Conservation (phyloP, 1,139 yeast genomes). For the Geotrichum australiense region DNA sequence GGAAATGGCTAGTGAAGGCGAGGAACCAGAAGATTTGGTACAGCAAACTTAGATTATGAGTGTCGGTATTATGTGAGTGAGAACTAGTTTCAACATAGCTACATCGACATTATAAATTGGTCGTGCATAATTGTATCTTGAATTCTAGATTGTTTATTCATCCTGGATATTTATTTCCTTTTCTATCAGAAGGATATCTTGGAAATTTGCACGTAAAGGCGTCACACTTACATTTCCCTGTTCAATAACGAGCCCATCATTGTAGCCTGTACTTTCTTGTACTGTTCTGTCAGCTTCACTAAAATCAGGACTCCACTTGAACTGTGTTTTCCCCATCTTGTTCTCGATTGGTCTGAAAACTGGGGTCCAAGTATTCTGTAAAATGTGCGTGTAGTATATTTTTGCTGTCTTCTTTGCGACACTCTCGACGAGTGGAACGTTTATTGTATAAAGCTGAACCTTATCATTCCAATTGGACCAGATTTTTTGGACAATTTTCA, state of each 20-base stretch:
- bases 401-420: constrained; percentile 48
- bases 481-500: constrained; percentile 53
- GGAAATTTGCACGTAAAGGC: constrained; percentile 72
- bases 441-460: constrained; percentile 70
- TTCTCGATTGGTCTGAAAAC: constrained; percentile 37
- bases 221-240: constrained; percentile 55
- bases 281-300: constrained; percentile 58
- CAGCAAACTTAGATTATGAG: too few species aligned
- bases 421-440: constrained; percentile 61
- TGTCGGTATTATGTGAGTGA: too few species aligned
- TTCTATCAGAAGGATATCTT: constrained; percentile 24
- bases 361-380: constrained; percentile 72
- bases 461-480: constrained; percentile 48
- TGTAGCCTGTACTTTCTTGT: constrained; percentile 41
- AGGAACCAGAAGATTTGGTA: constrained; percentile 15
- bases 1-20: constrained; percentile 67
- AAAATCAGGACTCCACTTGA: constrained; percentile 80
- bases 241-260: constrained; percentile 43
- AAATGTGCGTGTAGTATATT: constrained; percentile 65
- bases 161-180: neutral
- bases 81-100: too few species aligned
- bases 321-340: constrained; percentile 32
- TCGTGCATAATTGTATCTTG: neutral
- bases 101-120: too few species aligned
- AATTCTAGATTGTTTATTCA: neutral